Conservation (phyloP, 169 alveolate genomes). For the Cyclospora cayetanensis region DNA sequence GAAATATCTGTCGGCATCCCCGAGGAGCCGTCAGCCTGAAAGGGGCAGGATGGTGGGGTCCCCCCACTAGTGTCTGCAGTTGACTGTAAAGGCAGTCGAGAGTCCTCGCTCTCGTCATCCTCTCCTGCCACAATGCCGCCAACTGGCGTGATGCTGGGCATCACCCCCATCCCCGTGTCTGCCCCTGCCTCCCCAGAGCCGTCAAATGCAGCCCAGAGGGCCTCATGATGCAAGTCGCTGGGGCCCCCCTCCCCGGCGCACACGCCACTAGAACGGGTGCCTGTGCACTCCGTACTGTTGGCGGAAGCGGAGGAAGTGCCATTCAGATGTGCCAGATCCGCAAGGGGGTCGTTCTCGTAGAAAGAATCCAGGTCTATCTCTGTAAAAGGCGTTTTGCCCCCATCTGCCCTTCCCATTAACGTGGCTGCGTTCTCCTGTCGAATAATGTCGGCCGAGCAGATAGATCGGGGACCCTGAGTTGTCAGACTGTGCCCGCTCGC, state of each 20-base stretch:
- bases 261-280: background rate
- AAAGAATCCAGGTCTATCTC: conserved; percentile 38
- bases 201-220: background rate
- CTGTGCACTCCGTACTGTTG: background rate
- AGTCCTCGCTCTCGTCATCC: conserved; percentile 66
- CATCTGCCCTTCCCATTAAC: conserved; percentile 18
- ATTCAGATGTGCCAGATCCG: background rate
- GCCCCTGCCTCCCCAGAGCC: background rate
- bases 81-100: too few relatives aligned
- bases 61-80: too few relatives aligned
- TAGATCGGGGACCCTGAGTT: background rate
- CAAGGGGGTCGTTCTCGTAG: conserved; percentile 9
- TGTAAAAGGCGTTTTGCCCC: background rate
- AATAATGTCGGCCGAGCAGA: conserved; percentile 31
- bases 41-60: too few relatives aligned
- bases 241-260: background rate
- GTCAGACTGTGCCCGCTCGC: background rate
- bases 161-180: background rate
- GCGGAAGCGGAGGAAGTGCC: background rate
- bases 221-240: background rate
- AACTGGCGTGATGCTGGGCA: background rate
- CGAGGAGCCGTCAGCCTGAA: too few relatives aligned
- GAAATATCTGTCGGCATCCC: too few relatives aligned
- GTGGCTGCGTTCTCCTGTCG: conserved; percentile 13
- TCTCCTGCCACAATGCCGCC: conserved; percentile 42